phyloP scores from a whole-genome alignment of 441 rosid species.

The Melastoma candidum region DNA sequence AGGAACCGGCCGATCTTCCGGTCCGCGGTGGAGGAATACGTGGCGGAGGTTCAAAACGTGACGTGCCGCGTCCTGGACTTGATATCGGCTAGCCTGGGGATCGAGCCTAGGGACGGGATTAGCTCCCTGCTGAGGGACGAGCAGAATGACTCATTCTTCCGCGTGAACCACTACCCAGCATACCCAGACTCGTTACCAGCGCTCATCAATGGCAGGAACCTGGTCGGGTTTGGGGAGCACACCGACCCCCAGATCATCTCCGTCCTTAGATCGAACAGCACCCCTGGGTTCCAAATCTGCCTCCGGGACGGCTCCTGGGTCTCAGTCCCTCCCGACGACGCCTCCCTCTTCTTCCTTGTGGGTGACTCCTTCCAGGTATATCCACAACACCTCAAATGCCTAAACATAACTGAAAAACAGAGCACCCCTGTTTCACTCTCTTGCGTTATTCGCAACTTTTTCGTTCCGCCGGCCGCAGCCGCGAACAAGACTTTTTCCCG shows the following conservation, averaged over 20 bases:
- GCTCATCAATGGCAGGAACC: conserved; percentile 21
- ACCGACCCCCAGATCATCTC: conserved; percentile 66
- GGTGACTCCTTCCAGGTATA: conserved; percentile 61
- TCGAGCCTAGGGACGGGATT: conserved; percentile 33
- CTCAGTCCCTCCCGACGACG: conserved; percentile 42
- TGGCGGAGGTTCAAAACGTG: conserved; percentile 32
- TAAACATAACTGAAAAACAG: too few species aligned
- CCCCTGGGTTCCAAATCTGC: conserved; percentile 48
- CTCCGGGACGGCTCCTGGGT: conserved; percentile 47
- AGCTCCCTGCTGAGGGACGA: conserved; percentile 30
- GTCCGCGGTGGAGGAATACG: conserved; percentile 40
- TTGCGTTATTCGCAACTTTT: too few species aligned
- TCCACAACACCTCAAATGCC: too few species aligned
- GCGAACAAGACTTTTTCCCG: too few species aligned
- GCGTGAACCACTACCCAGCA: conserved; percentile 54
- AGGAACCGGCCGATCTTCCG: conserved; percentile 34
- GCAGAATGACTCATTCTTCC: conserved; percentile 46
- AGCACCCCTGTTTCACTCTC: too few species aligned
- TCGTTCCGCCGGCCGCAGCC: too few species aligned
- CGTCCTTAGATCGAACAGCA: conserved; percentile 48
- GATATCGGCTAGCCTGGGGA: conserved; percentile 29
- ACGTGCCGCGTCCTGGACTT: conserved; percentile 29
- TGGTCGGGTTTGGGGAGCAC: conserved; percentile 61
- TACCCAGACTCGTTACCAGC: conserved; percentile 23
- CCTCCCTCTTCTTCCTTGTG: conserved; percentile 43